Base-by-base conservation (phyloP, 2,329 filamentous ascomycete species). In the Trichophaea hybrida region DNA sequence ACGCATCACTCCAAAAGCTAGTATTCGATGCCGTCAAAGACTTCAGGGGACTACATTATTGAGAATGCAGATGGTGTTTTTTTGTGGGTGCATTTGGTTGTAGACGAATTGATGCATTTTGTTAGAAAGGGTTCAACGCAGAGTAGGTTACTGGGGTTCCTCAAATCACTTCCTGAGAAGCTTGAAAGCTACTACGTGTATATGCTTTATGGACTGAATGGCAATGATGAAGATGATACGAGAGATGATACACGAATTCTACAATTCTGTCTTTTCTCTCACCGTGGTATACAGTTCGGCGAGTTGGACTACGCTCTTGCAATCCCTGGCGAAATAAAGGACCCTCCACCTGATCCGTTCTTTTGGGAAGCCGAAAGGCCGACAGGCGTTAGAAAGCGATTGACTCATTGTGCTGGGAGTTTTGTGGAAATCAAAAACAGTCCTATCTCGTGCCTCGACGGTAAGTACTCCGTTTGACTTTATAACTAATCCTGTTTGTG, bases 1-100 rank as follows among this genome's bases (percentile, higher is more conserved):
- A 17, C 2, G 2, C 46, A 24, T 50, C 4, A 13, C 46, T 50
- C 12, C n/a, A 24, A 50, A 50, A 50, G 10, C 46, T 2, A 17
- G n/a, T 15, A 13, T 50, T 50, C 46, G 24, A 24, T 2, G 2
- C 13, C 2, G 10, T 15, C 4, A 2, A 33, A 54, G 17, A 2
- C 7, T 2, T 54, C 24, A 54, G 31, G 12, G 13, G 33, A 54
- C 7, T 54, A 54, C 50, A 54, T 54, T 2, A 4, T 33, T 12
- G 2, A 54, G 31, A 8, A 33, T 35, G 50, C 50, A 33, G 50
- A 54, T 12, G 50, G 50, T 12, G 50, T 35, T 10, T 54, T 54
- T 54, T 32, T 54, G 4, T 54, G 50, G 50, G 50, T 54, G 13
- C 33, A 17, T 54, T 54, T 54, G 34, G 2, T 54, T 54, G 33